Conservation (phyloP, 208 protist species). For the Crithidia bombi region DNA sequence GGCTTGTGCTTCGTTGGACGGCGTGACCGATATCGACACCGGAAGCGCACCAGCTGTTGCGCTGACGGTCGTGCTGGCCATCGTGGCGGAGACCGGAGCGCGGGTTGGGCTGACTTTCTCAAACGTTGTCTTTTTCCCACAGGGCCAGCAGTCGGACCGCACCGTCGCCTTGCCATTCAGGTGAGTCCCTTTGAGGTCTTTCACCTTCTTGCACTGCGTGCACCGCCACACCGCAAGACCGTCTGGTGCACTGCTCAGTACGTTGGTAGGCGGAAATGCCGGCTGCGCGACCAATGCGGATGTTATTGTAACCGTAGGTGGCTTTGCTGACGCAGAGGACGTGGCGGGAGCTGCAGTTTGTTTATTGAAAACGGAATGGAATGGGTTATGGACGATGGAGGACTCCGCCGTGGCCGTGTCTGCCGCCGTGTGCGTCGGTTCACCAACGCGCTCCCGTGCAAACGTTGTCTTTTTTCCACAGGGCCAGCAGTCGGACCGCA, state of each 20-base stretch:
- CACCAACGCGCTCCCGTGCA: constrained; percentile 11
- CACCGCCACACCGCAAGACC: constrained; percentile 56
- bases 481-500: constrained; percentile 62
- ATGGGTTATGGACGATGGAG: too few relatives aligned
- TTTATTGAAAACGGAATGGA: too few relatives aligned
- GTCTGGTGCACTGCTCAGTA: too few relatives aligned
- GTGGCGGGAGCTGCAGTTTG: too few relatives aligned
- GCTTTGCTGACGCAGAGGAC: too few relatives aligned
- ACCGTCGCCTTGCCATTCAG: constrained; percentile 47
- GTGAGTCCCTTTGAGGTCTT: constrained; percentile 48
- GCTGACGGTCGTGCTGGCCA: background rate
- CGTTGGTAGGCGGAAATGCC: too few relatives aligned
- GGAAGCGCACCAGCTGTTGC: constrained; percentile 11
- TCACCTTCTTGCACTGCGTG: constrained; percentile 48
- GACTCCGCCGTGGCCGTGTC: too few relatives aligned
- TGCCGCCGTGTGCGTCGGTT: constrained; percentile 20
- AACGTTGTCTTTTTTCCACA: constrained; percentile 55
- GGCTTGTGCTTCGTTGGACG: constrained; percentile 5
- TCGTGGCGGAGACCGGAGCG: background rate
- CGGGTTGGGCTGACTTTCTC: constrained; percentile 11
- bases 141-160: constrained; percentile 62
- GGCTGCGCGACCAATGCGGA: too few relatives aligned
- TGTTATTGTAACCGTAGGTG: too few relatives aligned
- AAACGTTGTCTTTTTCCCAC: constrained; percentile 54
- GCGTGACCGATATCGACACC: constrained; percentile 5